Conservation (phyloP, 2,329 filamentous ascomycete genomes). For the Hypoxylon sp. region DNA sequence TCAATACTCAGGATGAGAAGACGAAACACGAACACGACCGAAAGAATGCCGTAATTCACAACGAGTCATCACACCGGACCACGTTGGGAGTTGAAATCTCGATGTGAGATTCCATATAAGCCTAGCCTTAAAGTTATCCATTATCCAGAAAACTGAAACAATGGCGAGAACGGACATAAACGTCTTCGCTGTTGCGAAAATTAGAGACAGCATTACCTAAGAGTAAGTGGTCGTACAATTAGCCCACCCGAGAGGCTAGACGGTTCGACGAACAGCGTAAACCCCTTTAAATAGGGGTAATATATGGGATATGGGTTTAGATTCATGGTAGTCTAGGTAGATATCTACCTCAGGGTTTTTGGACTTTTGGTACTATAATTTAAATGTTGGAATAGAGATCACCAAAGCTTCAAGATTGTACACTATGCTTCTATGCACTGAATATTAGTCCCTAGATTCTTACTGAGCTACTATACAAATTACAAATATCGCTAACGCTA, state of each 20-base stretch:
- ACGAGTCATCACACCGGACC: too few species aligned
- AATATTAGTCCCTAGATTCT: neutral
- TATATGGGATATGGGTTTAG: neutral
- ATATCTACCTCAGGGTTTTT: neutral
- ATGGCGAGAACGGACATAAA: neutral
- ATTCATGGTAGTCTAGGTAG: neutral
- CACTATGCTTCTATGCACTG: neutral
- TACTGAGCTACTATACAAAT: neutral
- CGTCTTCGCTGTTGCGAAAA: neutral
- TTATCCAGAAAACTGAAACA: neutral
- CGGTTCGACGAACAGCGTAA: neutral
- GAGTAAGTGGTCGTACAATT: neutral
- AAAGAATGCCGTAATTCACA: too few species aligned
- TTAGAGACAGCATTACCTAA: neutral
- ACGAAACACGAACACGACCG: neutral
- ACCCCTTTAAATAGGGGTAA: neutral
- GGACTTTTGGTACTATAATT: neutral
- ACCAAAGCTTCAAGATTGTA: neutral
- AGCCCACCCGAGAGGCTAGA: neutral
- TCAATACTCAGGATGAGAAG: neutral
- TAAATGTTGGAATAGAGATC: neutral
- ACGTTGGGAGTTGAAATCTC: neutral
- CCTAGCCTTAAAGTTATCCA: neutral
- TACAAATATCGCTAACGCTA: slow-evolving; percentile 5
- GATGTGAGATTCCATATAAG: neutral